Evolutionary conservation across 2,329 filamentous ascomycete species (phyloP), one percentile per base, ranked within the genome.

Genomic region (Pyrenochaeta sp.): DNA sequence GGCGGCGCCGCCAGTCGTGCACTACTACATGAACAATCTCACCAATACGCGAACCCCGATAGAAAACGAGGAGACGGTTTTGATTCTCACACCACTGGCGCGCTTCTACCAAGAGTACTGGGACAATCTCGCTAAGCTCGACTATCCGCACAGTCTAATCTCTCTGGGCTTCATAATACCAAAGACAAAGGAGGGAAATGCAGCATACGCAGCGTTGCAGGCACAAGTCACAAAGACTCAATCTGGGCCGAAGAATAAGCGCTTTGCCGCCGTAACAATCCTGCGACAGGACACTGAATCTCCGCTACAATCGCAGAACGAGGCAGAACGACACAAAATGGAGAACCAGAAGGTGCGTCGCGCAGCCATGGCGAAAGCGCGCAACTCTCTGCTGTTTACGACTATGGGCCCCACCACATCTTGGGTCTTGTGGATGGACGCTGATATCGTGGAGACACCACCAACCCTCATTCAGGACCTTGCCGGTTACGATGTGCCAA

Each of bases 371-470:
- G 90, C 92, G 71, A 91, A 92, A 72, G 94, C 95, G 37, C 89
- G 95, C 64, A 99, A 99, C 77, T 96, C 91, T 52, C 85, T 99
- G 8, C 86, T 99, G 28, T 99, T 98, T 81, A 97, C 95, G 8
- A 98, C 94, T 0, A 83, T 99, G 9, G 93, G 94, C 1, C 93
- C 93, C 0, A 86, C 88, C 12, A 97, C 93, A 0, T 95, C 92
- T 0, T 99, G 95, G 95, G 93, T 99, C 34, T 84, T 99, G 25
- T 99, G 95, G 95, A 84, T 99, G 30, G 95, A 99, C 74, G 86
- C 89, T 37, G 95, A 99, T 77, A 90, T 99, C 63, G 76, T 99
- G 67, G 95, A 99, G 80, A 92, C 92, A 4, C 95, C 94, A 0
- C 82, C 88, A 0, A 85, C 88, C 2, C 82, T 99, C 50, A 96